Conservation (phyloP, 2,329 filamentous ascomycete species). For the Metarhizium humberi region DNA sequence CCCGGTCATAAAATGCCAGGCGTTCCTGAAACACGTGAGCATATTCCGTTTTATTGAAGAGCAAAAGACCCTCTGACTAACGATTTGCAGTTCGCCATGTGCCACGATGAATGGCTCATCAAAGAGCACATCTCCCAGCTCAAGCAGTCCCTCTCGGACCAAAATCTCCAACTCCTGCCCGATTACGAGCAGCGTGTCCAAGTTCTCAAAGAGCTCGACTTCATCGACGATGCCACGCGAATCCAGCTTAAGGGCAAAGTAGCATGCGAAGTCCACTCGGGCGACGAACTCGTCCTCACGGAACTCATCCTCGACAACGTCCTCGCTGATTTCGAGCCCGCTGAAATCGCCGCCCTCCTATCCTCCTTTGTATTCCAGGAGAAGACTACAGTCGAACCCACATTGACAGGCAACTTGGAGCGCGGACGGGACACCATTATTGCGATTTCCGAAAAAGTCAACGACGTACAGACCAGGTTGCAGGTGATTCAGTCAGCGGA, state of each 20-base stretch:
- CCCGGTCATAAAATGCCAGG: constrained; percentile 58
- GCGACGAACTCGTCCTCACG: constrained; percentile 90
- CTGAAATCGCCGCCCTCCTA: constrained; percentile 89
- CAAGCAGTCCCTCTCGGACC: constrained; percentile 84
- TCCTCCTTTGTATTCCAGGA: constrained; percentile 97
- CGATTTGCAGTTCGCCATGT: constrained; percentile 74
- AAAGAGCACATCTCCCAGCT: constrained; percentile 86
- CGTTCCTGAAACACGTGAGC: constrained; percentile 82
- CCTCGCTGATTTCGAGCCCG: constrained; percentile 86
- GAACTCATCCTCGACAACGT: constrained; percentile 96
- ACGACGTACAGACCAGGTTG: constrained; percentile 76
- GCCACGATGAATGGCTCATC: constrained; percentile 93
- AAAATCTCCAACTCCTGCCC: constrained; percentile 88
- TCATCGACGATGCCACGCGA: constrained; percentile 77
- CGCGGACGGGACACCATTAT: constrained; percentile 79
- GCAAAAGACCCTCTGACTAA: not conserved
- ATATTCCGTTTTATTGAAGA: not conserved
- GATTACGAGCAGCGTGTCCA: constrained; percentile 94
- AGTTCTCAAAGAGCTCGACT: constrained; percentile 83
- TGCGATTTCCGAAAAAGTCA: constrained; percentile 85
- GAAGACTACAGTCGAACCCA: constrained; percentile 77
- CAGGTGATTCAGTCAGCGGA: constrained; percentile 89
- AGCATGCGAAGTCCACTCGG: constrained; percentile 94
- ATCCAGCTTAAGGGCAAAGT: constrained; percentile 98
- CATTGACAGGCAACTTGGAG: constrained; percentile 72